A percentile compares a stretch with the other conserved stretches of the same genome.
phyloP scores from a whole-genome alignment of 768 basidiomycete genomes.

The Agaricus blazei region DNA sequence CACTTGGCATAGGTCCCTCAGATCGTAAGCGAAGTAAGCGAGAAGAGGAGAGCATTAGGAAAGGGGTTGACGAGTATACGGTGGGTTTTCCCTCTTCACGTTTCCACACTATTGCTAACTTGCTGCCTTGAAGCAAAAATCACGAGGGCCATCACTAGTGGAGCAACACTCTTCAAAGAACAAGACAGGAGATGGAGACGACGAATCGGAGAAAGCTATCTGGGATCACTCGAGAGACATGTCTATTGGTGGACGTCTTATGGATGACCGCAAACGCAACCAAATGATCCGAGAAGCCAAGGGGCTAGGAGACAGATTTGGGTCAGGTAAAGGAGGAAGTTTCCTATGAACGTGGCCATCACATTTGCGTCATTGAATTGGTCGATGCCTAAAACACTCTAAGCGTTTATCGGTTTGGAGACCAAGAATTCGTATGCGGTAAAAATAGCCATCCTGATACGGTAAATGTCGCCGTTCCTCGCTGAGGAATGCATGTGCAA shows the following conservation, averaged over 20 bases:
- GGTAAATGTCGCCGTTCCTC: too few relatives aligned
- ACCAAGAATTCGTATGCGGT: too few relatives aligned
- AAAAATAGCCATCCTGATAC: too few relatives aligned
- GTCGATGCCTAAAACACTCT: too few relatives aligned
- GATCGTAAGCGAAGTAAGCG: constrained; percentile 54
- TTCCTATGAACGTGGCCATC: constrained; percentile 39
- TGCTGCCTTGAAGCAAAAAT: constrained; percentile 29
- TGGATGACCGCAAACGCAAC: constrained; percentile 82
- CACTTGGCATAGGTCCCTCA: constrained; percentile 31
- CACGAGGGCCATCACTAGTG: constrained; percentile 51
- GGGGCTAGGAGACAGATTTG: constrained; percentile 80
- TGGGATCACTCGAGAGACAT: constrained; percentile 96
- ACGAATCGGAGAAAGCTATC: constrained; percentile 53
- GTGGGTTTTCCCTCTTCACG: constrained; percentile 33
- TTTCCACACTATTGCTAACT: not conserved
- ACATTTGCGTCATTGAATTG: not conserved
- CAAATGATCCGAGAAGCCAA: constrained; percentile 78
- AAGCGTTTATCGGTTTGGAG: too few relatives aligned
- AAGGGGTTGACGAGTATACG: constrained; percentile 76
- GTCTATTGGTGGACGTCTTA: constrained; percentile 77
- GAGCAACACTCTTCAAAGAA: constrained; percentile 41
- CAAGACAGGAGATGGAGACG: constrained; percentile 41
- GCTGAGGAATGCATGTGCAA: too few relatives aligned
- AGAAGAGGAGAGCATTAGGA: constrained; percentile 64
- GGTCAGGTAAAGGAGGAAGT: constrained; percentile 62